phyloP scores from a whole-genome alignment of 2,329 filamentous ascomycete genomes.

The Aureobasidium zeae region DNA sequence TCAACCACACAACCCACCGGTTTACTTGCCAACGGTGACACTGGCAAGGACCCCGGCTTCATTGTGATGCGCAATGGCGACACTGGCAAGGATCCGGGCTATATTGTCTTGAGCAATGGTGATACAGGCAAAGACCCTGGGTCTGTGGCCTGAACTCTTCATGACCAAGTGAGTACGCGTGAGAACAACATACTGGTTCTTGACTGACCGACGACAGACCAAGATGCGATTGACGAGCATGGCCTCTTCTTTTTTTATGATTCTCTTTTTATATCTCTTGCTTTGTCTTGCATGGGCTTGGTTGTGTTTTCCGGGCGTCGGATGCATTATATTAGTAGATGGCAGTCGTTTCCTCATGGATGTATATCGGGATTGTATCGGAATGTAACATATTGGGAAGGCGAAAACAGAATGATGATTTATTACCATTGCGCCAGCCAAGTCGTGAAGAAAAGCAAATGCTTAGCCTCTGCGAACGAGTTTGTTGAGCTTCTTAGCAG shows the following conservation, averaged over 20 bases:
- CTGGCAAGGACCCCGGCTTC: slow-evolving; percentile 9
- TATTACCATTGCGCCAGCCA: slow-evolving; percentile 10
- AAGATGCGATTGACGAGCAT: too few relatives aligned
- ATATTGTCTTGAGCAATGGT: slow-evolving; percentile 7
- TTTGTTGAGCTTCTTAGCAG: slow-evolving; percentile 49
- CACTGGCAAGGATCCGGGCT: slow-evolving; percentile 4
- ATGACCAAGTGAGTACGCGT: background rate
- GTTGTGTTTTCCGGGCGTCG: too few relatives aligned
- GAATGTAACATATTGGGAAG: too few relatives aligned
- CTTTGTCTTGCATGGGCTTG: too few relatives aligned
- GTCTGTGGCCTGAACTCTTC: background rate
- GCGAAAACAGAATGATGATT: too few relatives aligned
- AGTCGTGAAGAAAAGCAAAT: background rate
- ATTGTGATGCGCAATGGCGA: slow-evolving; percentile 7
- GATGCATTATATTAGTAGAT: too few relatives aligned
- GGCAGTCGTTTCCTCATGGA: too few relatives aligned
- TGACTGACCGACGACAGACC: too few relatives aligned
- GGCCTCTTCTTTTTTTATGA: too few relatives aligned
- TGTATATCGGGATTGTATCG: background rate
- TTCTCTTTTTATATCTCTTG: too few relatives aligned
- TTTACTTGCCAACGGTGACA: slow-evolving; percentile 2
- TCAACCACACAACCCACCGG: background rate
- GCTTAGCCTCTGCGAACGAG: slow-evolving; percentile 42
- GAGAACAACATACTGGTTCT: background rate
- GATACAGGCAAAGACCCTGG: slow-evolving; percentile 8